Evolutionary conservation across 2,329 filamentous ascomycete genomes (phyloP).

Genomic region (Fusarium guadeloupense): DNA sequence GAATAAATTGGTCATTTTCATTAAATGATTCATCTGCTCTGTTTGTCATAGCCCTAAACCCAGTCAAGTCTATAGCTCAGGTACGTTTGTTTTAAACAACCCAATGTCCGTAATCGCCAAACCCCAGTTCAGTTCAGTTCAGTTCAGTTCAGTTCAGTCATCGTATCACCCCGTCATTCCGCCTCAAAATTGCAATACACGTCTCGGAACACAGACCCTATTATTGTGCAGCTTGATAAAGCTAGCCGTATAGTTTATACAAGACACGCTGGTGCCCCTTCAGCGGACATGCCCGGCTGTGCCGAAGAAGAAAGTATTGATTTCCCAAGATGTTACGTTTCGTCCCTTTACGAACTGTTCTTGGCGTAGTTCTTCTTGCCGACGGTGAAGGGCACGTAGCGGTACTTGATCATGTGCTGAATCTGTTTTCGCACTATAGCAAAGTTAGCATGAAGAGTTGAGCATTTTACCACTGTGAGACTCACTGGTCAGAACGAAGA

Average conservation of each 20-base stretch:
- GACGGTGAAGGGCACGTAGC: conserved; percentile 93
- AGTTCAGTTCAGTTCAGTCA: no score
- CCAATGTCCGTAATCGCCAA: conserved; percentile 27
- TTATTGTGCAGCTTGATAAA: conserved; percentile 42
- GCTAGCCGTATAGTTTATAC: conserved; percentile 39
- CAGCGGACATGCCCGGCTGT: conserved; percentile 17
- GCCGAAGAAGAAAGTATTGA: conserved; percentile 35
- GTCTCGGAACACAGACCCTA: conserved; percentile 35
- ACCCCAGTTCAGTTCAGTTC: conserved; percentile 21
- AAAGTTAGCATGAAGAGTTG: conserved; percentile 1
- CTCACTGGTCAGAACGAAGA: conserved; percentile 95
- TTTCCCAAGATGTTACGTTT: conserved; percentile 4
- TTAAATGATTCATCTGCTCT: conserved; percentile 40
- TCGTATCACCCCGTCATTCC: conserved; percentile 25
- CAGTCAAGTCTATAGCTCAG: conserved; percentile 39
- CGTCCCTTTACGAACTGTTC: conserved; percentile 58
- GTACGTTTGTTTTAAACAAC: conserved; percentile 17
- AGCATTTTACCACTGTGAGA: conserved; percentile 36
- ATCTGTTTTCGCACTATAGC: conserved; percentile 93
- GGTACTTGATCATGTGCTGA: conserved; percentile 99
- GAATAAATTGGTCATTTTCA: conserved; percentile 36
- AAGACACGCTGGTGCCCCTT: conserved; percentile 34
- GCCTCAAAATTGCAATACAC: conserved; percentile 39
- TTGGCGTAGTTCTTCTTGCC: conserved; percentile 86
- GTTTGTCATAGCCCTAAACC: conserved; percentile 28